Conservation (phyloP, 2,329 filamentous ascomycete genomes). For the Phyllosticta paracitricarpa region DNA sequence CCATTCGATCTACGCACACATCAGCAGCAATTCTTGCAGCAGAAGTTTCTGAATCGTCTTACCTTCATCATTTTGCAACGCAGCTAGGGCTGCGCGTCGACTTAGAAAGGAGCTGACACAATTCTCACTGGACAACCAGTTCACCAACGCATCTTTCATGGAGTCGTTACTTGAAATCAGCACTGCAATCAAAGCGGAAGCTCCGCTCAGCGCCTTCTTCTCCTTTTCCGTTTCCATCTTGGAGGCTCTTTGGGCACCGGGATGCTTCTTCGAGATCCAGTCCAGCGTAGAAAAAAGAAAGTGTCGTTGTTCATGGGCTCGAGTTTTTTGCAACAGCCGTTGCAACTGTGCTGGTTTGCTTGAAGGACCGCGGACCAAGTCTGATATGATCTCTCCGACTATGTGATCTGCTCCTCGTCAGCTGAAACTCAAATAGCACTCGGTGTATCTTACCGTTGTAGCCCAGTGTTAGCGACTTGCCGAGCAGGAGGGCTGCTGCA, state of each 20-base stretch:
- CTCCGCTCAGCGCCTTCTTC: slow-evolving; percentile 5
- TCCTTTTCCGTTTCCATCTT: background rate
- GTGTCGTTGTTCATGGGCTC: slow-evolving; percentile 39
- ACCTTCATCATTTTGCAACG: slow-evolving; percentile 15
- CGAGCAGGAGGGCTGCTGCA: slow-evolving; percentile 33
- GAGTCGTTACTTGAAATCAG: slow-evolving; percentile 11
- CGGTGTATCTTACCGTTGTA: slow-evolving; percentile 49
- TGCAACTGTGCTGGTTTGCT: slow-evolving; percentile 21
- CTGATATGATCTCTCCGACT: slow-evolving; percentile 6
- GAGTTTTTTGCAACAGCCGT: slow-evolving; percentile 33
- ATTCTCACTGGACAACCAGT: slow-evolving; percentile 16
- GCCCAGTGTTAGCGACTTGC: slow-evolving; percentile 58
- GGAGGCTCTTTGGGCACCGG: slow-evolving; percentile 6
- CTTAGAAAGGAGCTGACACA: slow-evolving; percentile 14
- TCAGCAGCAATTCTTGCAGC: background rate
- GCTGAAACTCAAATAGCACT: background rate
- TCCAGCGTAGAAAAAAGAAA: slow-evolving; percentile 27
- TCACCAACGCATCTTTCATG: slow-evolving; percentile 14
- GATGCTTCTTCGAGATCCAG: slow-evolving; percentile 18
- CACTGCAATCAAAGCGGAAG: slow-evolving; percentile 10
- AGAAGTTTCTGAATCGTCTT: background rate
- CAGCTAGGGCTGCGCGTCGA: slow-evolving; percentile 19
- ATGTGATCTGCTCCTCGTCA: slow-evolving; percentile 8
- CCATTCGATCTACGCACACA: background rate
- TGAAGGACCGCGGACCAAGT: background rate